A percentile compares a stretch with the other conserved stretches of the same genome.
Conservation (phyloP, 2,329 filamentous ascomycete species). For the Neonectria coccinea region DNA sequence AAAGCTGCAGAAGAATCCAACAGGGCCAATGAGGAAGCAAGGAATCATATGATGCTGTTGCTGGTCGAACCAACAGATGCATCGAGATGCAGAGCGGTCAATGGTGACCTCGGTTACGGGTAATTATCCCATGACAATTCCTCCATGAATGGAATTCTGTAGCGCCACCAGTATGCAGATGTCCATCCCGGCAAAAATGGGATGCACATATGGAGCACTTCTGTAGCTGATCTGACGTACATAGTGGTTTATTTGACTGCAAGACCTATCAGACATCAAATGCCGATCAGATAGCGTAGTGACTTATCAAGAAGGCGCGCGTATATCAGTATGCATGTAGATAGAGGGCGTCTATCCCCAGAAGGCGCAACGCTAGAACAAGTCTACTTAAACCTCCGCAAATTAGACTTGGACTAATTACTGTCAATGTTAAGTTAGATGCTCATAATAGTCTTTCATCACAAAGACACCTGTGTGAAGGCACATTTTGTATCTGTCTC, state of each 20-base stretch:
- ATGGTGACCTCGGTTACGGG: not conserved
- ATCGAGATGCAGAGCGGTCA: not conserved
- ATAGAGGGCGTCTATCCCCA: conserved; percentile 10
- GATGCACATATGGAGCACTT: not conserved
- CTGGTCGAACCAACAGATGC: not conserved
- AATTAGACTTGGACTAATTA: not conserved
- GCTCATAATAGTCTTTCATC: not conserved
- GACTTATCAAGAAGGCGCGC: not conserved
- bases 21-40: not conserved
- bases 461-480: too few species aligned
- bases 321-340: conserved; percentile 3
- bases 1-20: too few species aligned
- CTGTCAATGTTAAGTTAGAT: not conserved
- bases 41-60: not conserved
- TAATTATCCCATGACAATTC: not conserved
- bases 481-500: too few species aligned
- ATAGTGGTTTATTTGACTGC: not conserved
- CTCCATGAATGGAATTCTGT: not conserved
- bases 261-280: not conserved
- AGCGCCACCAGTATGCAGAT: not conserved
- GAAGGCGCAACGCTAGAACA: not conserved
- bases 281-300: not conserved
- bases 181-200: not conserved
- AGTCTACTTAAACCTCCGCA: not conserved
- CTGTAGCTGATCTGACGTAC: not conserved